Evolutionary conservation across 2,329 filamentous ascomycete genomes (phyloP).

Genomic region (Aspergillus phoenicis): DNA sequence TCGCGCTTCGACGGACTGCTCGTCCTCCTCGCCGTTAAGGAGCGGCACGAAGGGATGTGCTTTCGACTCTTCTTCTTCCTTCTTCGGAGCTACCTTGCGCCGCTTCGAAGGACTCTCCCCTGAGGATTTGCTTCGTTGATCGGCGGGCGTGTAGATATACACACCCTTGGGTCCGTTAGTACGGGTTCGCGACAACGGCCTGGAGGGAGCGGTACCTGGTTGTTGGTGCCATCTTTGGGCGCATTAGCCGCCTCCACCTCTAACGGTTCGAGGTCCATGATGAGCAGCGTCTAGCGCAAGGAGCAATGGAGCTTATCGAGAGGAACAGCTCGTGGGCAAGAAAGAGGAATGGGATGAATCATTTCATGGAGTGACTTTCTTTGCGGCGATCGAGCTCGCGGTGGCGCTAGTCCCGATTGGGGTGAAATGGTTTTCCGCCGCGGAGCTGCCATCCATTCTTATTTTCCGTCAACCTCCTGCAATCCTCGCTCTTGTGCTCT

Average conservation of each 20-base stretch:
- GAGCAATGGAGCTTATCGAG: not conserved
- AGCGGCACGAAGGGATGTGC: conserved; percentile 41
- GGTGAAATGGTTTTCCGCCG: conserved; percentile 32
- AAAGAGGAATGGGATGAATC: not conserved
- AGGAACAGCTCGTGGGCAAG: not conserved
- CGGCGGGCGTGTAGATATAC: conserved; percentile 62
- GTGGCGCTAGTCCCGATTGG: conserved; percentile 36
- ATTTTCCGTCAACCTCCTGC: conserved; percentile 5
- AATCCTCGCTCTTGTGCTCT: not conserved
- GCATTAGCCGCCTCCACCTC: conserved; percentile 26
- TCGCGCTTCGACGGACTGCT: conserved; percentile 36
- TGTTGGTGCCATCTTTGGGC: conserved; percentile 33
- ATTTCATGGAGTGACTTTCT: not conserved
- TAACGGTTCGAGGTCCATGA: conserved; percentile 21
- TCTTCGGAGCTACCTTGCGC: conserved; percentile 54
- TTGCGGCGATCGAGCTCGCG: conserved; percentile 15
- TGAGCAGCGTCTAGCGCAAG: conserved; percentile 15
- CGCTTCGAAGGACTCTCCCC: conserved; percentile 58
- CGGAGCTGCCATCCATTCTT: conserved; percentile 18
- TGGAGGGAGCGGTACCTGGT: conserved; percentile 28
- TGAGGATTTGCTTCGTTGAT: conserved; percentile 36
- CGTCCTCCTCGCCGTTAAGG: conserved; percentile 41
- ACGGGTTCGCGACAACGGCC: conserved; percentile 1
- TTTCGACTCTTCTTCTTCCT: conserved; percentile 14
- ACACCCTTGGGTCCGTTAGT: conserved; percentile 53